phyloP scores from a whole-genome alignment of 2,329 filamentous ascomycete genomes.

The Incumbomyces lentus region DNA sequence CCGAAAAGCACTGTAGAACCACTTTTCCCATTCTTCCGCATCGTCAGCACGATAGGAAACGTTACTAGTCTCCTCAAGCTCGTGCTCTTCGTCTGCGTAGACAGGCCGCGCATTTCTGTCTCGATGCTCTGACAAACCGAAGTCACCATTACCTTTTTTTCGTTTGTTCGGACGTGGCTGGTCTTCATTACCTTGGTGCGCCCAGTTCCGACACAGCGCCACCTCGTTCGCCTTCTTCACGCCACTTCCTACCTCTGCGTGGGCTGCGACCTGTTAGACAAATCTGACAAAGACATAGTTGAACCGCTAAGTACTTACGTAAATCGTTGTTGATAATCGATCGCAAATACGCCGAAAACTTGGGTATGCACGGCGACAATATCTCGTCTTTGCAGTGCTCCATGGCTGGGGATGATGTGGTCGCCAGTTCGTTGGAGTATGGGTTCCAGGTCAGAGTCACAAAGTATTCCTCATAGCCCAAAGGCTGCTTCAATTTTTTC shows the following conservation, averaged over 20 bases:
- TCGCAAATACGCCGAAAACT: neutral
- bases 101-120: constrained; percentile 22
- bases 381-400: constrained; percentile 1
- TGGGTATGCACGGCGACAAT: neutral
- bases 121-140: constrained; percentile 22
- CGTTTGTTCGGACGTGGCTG: constrained; percentile 11
- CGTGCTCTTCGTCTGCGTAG: neutral
- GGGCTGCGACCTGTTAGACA: no score
- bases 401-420: neutral
- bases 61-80: neutral
- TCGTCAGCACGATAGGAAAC: constrained; percentile 27
- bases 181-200: no score
- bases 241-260: no score
- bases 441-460: no score
- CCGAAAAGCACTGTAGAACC: constrained; percentile 33
- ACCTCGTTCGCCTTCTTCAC: no score
- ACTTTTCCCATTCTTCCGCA: constrained; percentile 27
- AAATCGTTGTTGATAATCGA: neutral
- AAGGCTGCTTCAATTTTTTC: no score
- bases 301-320: neutral
- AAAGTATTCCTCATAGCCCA: no score
- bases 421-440: neutral
- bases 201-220: no score
- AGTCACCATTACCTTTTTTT: neutral
- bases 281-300: no score